Base-by-base conservation (phyloP, 116 monocot genomes). In the Zostera marina region DNA sequence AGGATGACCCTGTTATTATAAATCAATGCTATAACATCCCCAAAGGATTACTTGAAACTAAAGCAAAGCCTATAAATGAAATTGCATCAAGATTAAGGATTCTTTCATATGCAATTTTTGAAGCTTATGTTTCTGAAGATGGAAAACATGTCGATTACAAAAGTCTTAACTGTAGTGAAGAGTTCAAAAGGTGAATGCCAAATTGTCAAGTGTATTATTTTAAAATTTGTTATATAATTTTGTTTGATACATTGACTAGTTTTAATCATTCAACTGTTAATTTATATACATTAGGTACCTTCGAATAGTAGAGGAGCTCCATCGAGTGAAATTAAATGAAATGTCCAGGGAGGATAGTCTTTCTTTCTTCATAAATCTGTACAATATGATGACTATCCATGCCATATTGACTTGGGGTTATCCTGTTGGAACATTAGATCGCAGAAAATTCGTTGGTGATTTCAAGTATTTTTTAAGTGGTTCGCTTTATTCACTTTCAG, bases 351-450 rank as follows among this genome's bases (percentile, higher is more conserved):
- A 93, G 70, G 93, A 93, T 47, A 93, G 79, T 41, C 83, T 93
- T 56, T 76, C 93, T 23, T 93, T 93, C 60, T 93, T 93, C 54
- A 84, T 93, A 62, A 93, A 93, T 70, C 68, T 93, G 11, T 79
- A 93, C 47, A 93, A 93, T 47, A 93, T 88, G 88, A 93, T 93
- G 88, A 76, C 74, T 11, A 81, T 93, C 25, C 84, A 93, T 84
- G 87, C 79, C 40, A 77, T 84, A 68, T 54, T 83, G 41, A 55
- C 72, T 1, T 81, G 68, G 76, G 79, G 93, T 59, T 66, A 72
- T 71, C 93, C 93, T 58, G 43, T 57, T 70, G 66, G 79, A 54
- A 45, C 88, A 61, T 53, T 81, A 54, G 81, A 87, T 21, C 73
- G 88, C 54, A 76, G 84, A 76, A 88, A 66, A 48, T 79, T 81